These are phyloP conservation scores for Pseudogymnoascus sp. DNA, from an alignment of 2,329 filamentous ascomycete species.

Conservation along the genomic window DNA sequence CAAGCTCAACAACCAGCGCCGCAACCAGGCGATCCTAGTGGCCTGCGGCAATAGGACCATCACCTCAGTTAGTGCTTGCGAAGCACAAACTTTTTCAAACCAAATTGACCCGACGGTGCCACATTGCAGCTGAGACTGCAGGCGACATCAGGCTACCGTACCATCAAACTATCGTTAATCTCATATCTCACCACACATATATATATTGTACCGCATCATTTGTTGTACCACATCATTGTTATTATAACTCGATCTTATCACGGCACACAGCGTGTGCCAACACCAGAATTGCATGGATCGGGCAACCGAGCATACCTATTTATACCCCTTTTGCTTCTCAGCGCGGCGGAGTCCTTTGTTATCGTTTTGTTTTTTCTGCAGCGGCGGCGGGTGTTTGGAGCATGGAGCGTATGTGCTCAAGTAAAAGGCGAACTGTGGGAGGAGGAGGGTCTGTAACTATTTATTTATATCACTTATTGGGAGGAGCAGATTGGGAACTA, in stretches of 20 bases:
- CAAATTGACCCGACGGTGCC: neutral
- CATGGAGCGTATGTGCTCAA: neutral
- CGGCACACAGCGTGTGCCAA: neutral
- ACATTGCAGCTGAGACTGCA: neutral
- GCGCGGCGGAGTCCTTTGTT: neutral
- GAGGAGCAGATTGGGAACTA: neutral
- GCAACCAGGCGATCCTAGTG: neutral
- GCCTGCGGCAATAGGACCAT: neutral
- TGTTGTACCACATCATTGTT: neutral
- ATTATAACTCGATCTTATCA: slow-evolving; percentile 1
- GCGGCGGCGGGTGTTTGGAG: neutral
- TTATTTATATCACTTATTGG: slow-evolving; percentile 3
- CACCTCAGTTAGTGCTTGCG: neutral
- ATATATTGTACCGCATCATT: neutral
- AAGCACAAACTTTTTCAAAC: neutral
- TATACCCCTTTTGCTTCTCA: slow-evolving; percentile 6
- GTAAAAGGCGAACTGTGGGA: neutral
- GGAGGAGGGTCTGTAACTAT: neutral
- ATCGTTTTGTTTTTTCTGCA: neutral
- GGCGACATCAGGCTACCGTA: neutral
- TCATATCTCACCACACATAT: neutral
- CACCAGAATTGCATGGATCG: neutral
- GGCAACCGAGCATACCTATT: slow-evolving; percentile 2
- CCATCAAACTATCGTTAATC: neutral
- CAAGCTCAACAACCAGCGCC: neutral